Evolutionary conservation across 164 flowering plant genomes (phyloP), one percentile per base, ranked within the genome.

Genomic region (Saururus chinensis): DNA sequence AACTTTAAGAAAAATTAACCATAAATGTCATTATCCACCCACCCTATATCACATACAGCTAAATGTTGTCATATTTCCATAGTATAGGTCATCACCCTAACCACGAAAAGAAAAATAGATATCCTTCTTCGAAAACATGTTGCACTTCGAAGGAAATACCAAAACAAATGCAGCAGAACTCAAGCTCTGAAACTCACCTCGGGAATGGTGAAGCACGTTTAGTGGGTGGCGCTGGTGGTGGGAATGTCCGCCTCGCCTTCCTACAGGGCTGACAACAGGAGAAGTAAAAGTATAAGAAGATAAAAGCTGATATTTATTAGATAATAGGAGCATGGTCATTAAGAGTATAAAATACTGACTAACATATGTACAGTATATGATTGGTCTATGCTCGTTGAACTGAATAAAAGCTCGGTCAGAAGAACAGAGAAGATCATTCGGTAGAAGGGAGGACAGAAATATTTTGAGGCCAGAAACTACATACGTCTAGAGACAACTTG

Each of bases 181-280:
- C 3, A 17, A n/a, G 26, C 16, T 9, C 19, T 37, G 24, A 62
- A 51, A 9, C 52, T 53, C 67, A 88, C 96, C 90, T 78, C n/a
- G n/a, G n/a, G n/a, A n/a, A n/a, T n/a, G n/a, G n/a, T n/a, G n/a
- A n/a, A n/a, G n/a, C n/a, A n/a, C n/a, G n/a, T n/a, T n/a, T n/a
- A n/a, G n/a, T n/a, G n/a, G n/a, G n/a, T n/a, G n/a, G n/a, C n/a
- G n/a, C 41, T 35, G 64, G 80, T 25, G 80, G 81, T 20, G 95
- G 86, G 12, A 88, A 79, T n/a, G n/a, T 14, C 82, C 92, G 56
- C 84, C 84, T 67, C 89, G 78, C 69, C 70, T 80, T 9, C 75
- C 77, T 51, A 71, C 86, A 68, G 88, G 77, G 67, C 89, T 82
- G 77, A 48, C 53, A 23, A 19, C 16, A 23, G 17, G 64, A 65